Conservation (phyloP, 306 rosid species). For the Quercus parvula region DNA sequence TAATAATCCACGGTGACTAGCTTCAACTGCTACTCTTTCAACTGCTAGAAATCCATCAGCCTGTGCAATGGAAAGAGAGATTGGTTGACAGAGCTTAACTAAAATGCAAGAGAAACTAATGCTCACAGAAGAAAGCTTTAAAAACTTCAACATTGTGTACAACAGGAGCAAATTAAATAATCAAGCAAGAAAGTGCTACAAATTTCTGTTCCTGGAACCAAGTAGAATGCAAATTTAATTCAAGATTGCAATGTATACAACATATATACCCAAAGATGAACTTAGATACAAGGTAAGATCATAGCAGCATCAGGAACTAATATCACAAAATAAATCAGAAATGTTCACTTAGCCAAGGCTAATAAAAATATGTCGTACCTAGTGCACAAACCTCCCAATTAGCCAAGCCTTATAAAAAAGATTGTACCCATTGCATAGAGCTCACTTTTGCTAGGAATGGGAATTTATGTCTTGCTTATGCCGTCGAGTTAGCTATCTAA, state of each 20-base stretch:
- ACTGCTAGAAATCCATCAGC: constrained; percentile 76
- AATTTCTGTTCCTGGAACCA: background rate
- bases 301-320: background rate
- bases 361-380: background rate
- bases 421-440: no score
- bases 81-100: background rate
- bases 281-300: background rate
- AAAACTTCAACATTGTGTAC: background rate
- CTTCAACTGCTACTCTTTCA: constrained; percentile 71
- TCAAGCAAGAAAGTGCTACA: background rate
- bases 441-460: no score
- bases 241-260: background rate
- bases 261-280: background rate
- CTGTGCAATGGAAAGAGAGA: constrained; percentile 39
- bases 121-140: background rate
- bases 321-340: background rate
- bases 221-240: background rate
- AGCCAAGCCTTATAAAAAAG: no score
- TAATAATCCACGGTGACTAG: constrained; percentile 60
- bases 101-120: background rate
- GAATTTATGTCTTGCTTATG: background rate
- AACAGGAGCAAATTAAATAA: background rate
- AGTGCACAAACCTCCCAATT: no score
- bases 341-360: background rate
- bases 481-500: background rate